Base-by-base conservation (phyloP, 495 filamentous ascomycete species). In the Hypoxylon intermedium region DNA sequence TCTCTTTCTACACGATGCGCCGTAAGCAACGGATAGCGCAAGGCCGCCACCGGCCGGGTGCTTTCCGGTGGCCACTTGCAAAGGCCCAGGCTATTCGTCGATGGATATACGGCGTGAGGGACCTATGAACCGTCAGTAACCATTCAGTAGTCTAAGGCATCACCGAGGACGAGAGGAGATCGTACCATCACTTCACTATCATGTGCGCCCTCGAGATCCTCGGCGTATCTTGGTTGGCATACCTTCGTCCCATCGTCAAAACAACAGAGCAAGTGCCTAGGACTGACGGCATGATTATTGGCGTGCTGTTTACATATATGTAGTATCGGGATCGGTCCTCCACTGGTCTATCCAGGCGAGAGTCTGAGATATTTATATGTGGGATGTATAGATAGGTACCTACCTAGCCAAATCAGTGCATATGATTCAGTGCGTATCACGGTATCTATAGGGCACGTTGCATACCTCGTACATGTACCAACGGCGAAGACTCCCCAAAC, bases 11-110 rank as follows among this genome's bases (percentile, higher is more conserved):
- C 23, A 28, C 48, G 53, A 60, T 53, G 40, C 40, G 26, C 43
- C 40, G 26, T 40, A 40, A 41, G 34, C 45, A 50, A n/a, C 60
- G 50, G 61, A 57, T 59, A 48, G 53, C 46, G 50, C 53, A 24
- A 63, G 33, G 24, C 16, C n/a, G 16, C 36, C 23, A 47, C 13
- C 28, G 41, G 40, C 36, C 51, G 49, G 57, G 50, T 49, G 42
- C 54, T 59, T 55, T 59, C 62, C 58, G 62, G 47, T 53, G 58
- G 67, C 34, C 40, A 13, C n/a, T 13, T 31, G 6, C 9, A 7
- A 46, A 9, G 51, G 20, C 16, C 44, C 12, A 44, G 13, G 23
- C 31, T 43, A 38, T 28, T 23, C 19, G 19, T 11, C 36, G 18
- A 45, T 18, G 19, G 15, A 28, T 13, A 30, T 30, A 12, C 6